Percentiles rank a stretch among this genome's conserved stretches.
Conservation (phyloP, 352 stramenopile genomes). For the Pythium plurisporium region DNA sequence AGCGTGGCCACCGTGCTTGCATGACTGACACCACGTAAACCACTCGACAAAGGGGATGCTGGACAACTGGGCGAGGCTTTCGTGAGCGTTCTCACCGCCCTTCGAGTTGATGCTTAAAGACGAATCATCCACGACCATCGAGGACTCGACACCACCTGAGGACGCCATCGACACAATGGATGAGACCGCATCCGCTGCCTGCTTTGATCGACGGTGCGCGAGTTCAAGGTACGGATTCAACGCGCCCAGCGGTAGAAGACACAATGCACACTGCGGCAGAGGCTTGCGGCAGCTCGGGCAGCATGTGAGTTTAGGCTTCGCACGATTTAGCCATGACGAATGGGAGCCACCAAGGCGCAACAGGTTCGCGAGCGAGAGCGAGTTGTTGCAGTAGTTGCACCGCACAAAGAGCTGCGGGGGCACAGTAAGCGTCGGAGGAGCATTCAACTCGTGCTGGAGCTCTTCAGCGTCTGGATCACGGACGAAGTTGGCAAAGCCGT, state of each 20-base stretch:
- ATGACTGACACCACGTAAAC: conserved; percentile 94
- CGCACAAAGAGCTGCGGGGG: conserved; percentile 90
- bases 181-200: conserved; percentile 49
- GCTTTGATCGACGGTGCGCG: conserved; percentile 70
- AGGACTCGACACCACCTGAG: neutral
- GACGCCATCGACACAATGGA: conserved; percentile 7
- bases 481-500: conserved; percentile 59
- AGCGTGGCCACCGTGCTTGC: conserved; percentile 88
- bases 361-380: conserved; percentile 86
- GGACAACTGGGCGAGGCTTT: conserved; percentile 86
- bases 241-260: conserved; percentile 90
- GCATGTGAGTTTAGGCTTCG: conserved; percentile 88
- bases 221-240: conserved; percentile 96
- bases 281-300: conserved; percentile 92
- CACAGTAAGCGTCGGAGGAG: conserved; percentile 48
- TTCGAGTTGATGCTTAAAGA: neutral
- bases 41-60: conserved; percentile 94
- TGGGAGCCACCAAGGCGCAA: conserved; percentile 87
- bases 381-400: conserved; percentile 94
- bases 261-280: conserved; percentile 90
- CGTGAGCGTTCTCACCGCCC: conserved; percentile 55
- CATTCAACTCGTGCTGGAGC: conserved; percentile 36
- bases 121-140: conserved; percentile 45
- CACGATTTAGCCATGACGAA: conserved; percentile 86
- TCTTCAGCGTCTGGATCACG: conserved; percentile 44